These are phyloP conservation scores for Dipodascus albidus DNA, from an alignment of 805 yeast species.

Conservation along the genomic window DNA sequence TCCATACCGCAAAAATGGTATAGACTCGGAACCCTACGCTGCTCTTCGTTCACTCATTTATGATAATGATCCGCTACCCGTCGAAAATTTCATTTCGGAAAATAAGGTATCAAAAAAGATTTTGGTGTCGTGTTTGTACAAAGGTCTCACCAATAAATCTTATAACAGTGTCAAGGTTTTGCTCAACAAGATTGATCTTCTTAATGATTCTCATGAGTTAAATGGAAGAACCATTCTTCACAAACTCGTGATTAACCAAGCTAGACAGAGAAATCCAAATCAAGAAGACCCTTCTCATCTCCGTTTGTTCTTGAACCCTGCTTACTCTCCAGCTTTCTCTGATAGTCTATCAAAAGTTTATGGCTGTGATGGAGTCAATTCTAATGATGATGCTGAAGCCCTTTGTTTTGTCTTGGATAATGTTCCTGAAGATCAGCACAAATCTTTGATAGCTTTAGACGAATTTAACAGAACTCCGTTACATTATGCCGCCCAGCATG, in stretches of 20 bases:
- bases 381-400: constrained; percentile 48
- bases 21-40: constrained; percentile 34
- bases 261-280: constrained; percentile 31
- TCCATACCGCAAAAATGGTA: constrained; percentile 14
- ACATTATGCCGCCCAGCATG: constrained; percentile 84
- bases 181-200: constrained; percentile 37
- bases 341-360: constrained; percentile 40
- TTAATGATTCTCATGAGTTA: constrained; percentile 59
- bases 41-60: constrained; percentile 32
- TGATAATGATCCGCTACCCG: constrained; percentile 28
- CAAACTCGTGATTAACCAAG: constrained; percentile 67
- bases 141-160: not conserved
- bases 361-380: constrained; percentile 53
- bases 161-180: constrained; percentile 28
- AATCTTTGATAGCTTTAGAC: constrained; percentile 55
- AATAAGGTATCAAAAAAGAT: constrained; percentile 53
- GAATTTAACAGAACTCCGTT: constrained; percentile 73
- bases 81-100: constrained; percentile 36
- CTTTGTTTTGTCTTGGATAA: constrained; percentile 46
- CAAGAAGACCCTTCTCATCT: constrained; percentile 5
- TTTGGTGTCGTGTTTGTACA: constrained; percentile 39
- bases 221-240: constrained; percentile 79
- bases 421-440: constrained; percentile 42
- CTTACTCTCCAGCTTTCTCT: constrained; percentile 42
- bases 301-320: constrained; percentile 27